Percentiles rank a stretch among this genome's conserved stretches.
These are phyloP conservation scores for Xylaria polymorpha DNA, from an alignment of 2,329 filamentous ascomycete genomes.

Conservation along the genomic window DNA sequence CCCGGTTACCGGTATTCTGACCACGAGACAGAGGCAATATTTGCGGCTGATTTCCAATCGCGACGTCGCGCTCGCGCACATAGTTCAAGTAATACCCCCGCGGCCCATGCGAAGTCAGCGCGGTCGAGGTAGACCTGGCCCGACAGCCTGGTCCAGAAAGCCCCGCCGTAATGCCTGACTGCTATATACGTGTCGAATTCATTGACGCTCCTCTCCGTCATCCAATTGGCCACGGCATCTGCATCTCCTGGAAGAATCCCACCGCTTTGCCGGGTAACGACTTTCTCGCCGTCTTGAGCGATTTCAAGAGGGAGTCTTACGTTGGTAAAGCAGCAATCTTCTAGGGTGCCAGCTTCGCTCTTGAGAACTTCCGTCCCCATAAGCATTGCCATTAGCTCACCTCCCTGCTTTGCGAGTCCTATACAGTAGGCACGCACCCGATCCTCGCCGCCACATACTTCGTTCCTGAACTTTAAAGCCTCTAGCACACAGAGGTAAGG, in stretches of 20 bases:
- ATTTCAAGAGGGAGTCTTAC: conserved; percentile 66
- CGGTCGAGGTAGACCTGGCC: conserved; percentile 47
- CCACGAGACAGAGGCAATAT: conserved; percentile 12
- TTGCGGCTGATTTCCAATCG: conserved; percentile 34
- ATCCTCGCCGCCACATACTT: conserved; percentile 73
- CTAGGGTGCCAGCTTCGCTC: conserved; percentile 61
- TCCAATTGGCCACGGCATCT: conserved; percentile 47
- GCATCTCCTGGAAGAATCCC: conserved; percentile 41
- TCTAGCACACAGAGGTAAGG: conserved; percentile 72
- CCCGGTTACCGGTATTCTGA: conserved; percentile 26
- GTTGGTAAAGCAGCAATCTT: conserved; percentile 70
- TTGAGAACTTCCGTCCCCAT: conserved; percentile 74
- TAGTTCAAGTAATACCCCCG: conserved; percentile 45
- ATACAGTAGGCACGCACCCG: conserved; percentile 69
- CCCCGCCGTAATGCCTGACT: conserved; percentile 45
- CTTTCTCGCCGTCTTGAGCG: conserved; percentile 13
- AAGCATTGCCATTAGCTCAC: conserved; percentile 63
- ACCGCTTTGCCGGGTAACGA: not conserved
- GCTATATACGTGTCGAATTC: conserved; percentile 49
- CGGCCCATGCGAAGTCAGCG: conserved; percentile 48
- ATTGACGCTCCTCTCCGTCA: conserved; percentile 45
- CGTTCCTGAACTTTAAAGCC: conserved; percentile 70
- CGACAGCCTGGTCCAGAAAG: conserved; percentile 47
- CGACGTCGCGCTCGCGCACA: conserved; percentile 42
- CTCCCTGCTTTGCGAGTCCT: conserved; percentile 66